Percentiles rank a stretch among this genome's conserved stretches.
Evolutionary conservation across 306 rosid species (phyloP).

Genomic region (Medicago arabica): DNA sequence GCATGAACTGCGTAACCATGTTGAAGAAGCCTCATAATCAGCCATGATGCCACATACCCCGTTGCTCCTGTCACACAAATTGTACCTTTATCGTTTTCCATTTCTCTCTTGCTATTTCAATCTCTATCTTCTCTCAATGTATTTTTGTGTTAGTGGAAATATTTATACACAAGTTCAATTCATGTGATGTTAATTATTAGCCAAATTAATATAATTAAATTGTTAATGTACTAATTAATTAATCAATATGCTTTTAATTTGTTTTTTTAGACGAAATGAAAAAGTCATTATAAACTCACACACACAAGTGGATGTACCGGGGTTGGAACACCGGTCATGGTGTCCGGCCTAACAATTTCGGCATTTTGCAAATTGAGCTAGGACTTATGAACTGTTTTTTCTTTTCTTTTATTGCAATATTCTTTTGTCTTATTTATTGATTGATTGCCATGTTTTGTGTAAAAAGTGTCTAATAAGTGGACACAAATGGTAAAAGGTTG

Average conservation of each 20-base stretch:
- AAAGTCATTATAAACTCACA: too few relatives aligned
- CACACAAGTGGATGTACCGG: too few relatives aligned
- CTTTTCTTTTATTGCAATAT: too few relatives aligned
- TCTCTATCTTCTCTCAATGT: background rate
- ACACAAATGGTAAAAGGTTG: background rate
- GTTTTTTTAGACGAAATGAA: too few relatives aligned
- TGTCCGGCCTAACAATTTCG: too few relatives aligned
- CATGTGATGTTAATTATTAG: background rate
- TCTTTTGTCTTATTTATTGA: background rate
- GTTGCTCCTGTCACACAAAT: conserved; percentile 74
- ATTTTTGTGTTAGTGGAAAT: background rate
- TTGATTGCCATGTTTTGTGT: background rate
- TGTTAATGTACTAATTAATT: too few relatives aligned
- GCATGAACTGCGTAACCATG: conserved; percentile 57
- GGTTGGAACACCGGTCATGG: too few relatives aligned
- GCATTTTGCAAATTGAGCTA: too few relatives aligned
- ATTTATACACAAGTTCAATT: background rate
- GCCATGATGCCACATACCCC: conserved; percentile 69
- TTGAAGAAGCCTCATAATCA: conserved; percentile 64
- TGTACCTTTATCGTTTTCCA: conserved; percentile 49
- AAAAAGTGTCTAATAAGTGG: background rate
- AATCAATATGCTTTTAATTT: too few relatives aligned
- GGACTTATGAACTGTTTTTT: too few relatives aligned
- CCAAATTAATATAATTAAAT: background rate
- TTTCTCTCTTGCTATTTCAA: conserved; percentile 1